Evolutionary conservation across 768 basidiomycete genomes (phyloP), one percentile per base, ranked within the genome.

Genomic region (Kwoniella shandongensis): DNA sequence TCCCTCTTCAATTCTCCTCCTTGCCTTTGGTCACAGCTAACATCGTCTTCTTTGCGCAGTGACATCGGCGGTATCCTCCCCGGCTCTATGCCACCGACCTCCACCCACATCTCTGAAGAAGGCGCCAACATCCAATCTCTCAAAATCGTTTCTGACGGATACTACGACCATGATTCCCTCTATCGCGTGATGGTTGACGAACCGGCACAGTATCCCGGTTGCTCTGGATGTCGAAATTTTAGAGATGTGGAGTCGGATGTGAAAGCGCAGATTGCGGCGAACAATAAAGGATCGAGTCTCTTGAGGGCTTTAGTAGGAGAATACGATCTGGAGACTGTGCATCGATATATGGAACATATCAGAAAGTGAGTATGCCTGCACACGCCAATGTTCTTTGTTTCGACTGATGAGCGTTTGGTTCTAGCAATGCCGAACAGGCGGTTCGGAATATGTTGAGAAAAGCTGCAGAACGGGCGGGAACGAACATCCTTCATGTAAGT

Each of bases 41-140:
- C 40, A 8, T 17, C 40, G 7, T 32, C 13, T 13, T 6, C 7
- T 13, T 32, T 13, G 13, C 92, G 94, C 76, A 90, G 91, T 3
- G 92, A 94, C 77, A 70, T 70, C 42, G 68, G 68, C 17, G 68
- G 68, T 15, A 93, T 94, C 61, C 81, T 91, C 2, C 90, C 92
- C 5, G 91, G 76, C 11, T 91, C 89, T 29, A 98, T 98, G 93
- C 93, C 94, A 0, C 92, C 94, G 0, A 92, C 89, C 2, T 89
- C 87, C n/a, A 87, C 88, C 63, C 91, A 84, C 61, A 87, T 98
- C 41, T 93, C 89, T 66, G 89, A 98, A 75, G 93, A 98, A 75
- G 93, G 93, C 17, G 94, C 93, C 0, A 84, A 92, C 69, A 87
- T 97, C 45, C 83, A 86, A 66, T 87, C 87, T 73, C 90, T 98